A percentile compares a stretch with the other conserved stretches of the same genome.
phyloP scores from a whole-genome alignment of 2,329 filamentous ascomycete genomes.

The Metarhizium anisopliae region DNA sequence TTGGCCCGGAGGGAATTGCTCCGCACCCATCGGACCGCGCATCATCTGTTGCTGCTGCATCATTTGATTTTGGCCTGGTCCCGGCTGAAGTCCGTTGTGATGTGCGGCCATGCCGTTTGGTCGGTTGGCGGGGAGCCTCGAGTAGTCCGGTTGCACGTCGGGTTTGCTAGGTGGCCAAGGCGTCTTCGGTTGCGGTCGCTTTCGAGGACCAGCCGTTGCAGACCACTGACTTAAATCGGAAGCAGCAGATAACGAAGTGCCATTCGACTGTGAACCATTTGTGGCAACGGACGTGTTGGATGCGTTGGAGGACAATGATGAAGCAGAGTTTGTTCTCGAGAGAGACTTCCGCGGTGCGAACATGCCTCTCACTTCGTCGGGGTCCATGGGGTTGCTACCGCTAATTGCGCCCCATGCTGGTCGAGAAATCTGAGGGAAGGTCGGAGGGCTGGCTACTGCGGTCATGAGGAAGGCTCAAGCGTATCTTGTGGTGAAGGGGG shows the following conservation, averaged over 20 bases:
- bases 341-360: conserved; percentile 82
- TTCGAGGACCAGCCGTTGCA: conserved; percentile 36
- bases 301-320: conserved; percentile 63
- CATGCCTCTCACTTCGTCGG: conserved; percentile 79
- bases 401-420: conserved; percentile 56
- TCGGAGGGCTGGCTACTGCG: conserved; percentile 57
- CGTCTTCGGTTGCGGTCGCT: conserved; percentile 41
- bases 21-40: conserved; percentile 42
- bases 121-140: conserved; percentile 33
- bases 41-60: conserved; percentile 48
- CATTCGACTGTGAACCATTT: conserved; percentile 53
- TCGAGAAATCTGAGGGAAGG: conserved; percentile 54
- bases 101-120: conserved; percentile 31
- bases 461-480: conserved; percentile 45
- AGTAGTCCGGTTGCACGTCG: conserved; percentile 38
- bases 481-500: conserved; percentile 12
- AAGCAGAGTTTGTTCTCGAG: conserved; percentile 84
- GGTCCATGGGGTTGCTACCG: conserved; percentile 59
- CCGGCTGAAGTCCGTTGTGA: conserved; percentile 22
- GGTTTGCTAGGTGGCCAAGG: conserved; percentile 41
- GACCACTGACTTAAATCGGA: conserved; percentile 44
- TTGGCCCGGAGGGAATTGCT: conserved; percentile 53
- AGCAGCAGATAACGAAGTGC: conserved; percentile 37
- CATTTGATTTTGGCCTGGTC: conserved; percentile 24
- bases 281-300: conserved; percentile 56